Base-by-base conservation (phyloP, 2,329 filamentous ascomycete genomes). In the Neopestalotiopsis clavispora region DNA sequence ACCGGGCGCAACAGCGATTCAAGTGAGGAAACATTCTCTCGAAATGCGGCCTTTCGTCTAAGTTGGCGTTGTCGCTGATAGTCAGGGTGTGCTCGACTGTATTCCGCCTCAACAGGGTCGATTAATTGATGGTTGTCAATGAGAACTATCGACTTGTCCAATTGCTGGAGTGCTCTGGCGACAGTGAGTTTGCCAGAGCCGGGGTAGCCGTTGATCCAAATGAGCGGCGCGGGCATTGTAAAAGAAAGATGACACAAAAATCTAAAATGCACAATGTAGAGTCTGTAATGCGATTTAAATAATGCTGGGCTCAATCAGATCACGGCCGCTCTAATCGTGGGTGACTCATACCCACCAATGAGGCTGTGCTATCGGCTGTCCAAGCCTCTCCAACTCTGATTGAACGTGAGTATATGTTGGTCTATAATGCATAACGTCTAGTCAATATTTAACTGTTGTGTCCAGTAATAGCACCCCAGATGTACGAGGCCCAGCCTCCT, bases 391-490 rank as follows among this genome's bases (percentile, higher is more conserved):
- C 34, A 38, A 38, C 34, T 38, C 34, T 38, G 10, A 38, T 38
- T 38, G 23, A 38, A 38, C 34, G 34, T 38, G 34, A 38, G 34
- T 38, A 10, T 38, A 38, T 7, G 34, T 38, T 10, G 10, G 10
- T 38, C 34, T 38, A 38, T 38, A 38, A 10, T 38, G 6, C 3
- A 1, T 38, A 10, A 10, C 10, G 5, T 38, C 34, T 38, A 38
- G 34, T 38, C 10, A 7, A 38, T 38, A 38, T 38, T 5, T 20
- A 62, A 52, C 34, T 28, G 56, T 67, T 67, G n/a, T 67, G 17
- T 0, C 85, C 85, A 0, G 86, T 90, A 4, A 84, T 85, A 2
- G 87, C 82, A 7, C 88, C 88, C 87, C 87, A 90, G 70, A 90
- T 88, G 74, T 89, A 90, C 0, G 86, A 87, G 9, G 73, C 77